Evolutionary conservation across 2,329 filamentous ascomycete genomes (phyloP).

Genomic region (Aspergillus bombycis): DNA sequence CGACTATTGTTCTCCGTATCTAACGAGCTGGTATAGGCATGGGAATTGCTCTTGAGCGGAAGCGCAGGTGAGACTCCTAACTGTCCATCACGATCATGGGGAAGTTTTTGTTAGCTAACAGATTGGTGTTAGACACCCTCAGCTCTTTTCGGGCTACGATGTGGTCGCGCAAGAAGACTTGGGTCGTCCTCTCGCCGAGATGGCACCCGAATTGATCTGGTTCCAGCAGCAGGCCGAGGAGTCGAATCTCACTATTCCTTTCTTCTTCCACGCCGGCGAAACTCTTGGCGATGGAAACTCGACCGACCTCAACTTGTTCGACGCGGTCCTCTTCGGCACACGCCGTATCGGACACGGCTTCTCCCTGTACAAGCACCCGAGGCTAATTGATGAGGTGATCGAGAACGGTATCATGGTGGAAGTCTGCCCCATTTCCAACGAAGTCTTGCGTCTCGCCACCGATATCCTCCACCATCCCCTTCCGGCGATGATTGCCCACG

Average conservation of each 20-base stretch:
- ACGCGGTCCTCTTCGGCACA: constrained; percentile 81
- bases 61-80: constrained; percentile 58
- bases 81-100: background rate
- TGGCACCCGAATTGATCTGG: constrained; percentile 85
- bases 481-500: constrained; percentile 78
- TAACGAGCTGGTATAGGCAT: constrained; percentile 57
- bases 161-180: constrained; percentile 84
- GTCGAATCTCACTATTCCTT: constrained; percentile 77
- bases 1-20: background rate
- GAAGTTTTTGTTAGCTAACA: background rate
- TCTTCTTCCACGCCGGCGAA: constrained; percentile 94
- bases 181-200: constrained; percentile 72
- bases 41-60: constrained; percentile 81
- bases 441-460: constrained; percentile 76
- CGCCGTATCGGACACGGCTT: constrained; percentile 86
- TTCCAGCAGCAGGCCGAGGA: constrained; percentile 80
- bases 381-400: constrained; percentile 82
- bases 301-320: constrained; percentile 81
- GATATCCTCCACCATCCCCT: constrained; percentile 77
- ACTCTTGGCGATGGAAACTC: constrained; percentile 77
- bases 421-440: constrained; percentile 87
- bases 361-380: constrained; percentile 84
- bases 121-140: constrained; percentile 52
- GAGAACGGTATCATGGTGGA: constrained; percentile 84
- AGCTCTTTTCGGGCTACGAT: constrained; percentile 82